A percentile compares a stretch with the other conserved stretches of the same genome.
phyloP scores from a whole-genome alignment of 352 stramenopile species.

The Globisporangium ultimum region DNA sequence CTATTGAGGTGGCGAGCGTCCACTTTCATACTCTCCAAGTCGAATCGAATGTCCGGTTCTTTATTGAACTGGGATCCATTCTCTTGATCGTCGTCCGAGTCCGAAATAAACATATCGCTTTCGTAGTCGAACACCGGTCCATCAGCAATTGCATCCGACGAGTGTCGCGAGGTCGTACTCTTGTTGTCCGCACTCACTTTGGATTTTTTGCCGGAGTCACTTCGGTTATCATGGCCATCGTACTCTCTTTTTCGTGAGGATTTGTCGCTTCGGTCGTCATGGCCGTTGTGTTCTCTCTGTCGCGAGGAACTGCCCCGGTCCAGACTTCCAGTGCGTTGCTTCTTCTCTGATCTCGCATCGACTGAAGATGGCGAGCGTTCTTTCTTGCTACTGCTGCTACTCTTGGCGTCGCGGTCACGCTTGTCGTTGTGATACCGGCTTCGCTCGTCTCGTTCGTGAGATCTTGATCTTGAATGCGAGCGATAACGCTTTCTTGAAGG shows the following conservation, averaged over 20 bases:
- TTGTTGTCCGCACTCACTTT: neutral
- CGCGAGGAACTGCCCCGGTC: neutral
- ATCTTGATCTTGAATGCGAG: constrained; percentile 13
- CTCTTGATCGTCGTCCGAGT: constrained; percentile 46
- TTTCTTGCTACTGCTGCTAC: neutral
- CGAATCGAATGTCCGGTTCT: constrained; percentile 44
- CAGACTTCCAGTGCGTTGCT: constrained; percentile 1
- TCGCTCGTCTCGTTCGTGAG: constrained; percentile 11
- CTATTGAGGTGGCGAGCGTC: constrained; percentile 33
- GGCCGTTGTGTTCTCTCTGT: neutral
- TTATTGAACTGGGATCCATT: constrained; percentile 17
- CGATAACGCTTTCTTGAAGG: constrained; percentile 7
- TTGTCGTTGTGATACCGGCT: neutral
- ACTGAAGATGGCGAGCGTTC: neutral
- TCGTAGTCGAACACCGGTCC: constrained; percentile 7
- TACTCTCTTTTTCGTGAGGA: neutral
- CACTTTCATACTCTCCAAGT: constrained; percentile 36
- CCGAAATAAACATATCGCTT: constrained; percentile 38
- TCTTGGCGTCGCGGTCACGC: neutral
- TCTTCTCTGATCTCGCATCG: neutral
- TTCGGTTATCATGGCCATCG: neutral
- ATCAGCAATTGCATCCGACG: neutral
- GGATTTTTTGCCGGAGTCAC: neutral
- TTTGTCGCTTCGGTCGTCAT: neutral
- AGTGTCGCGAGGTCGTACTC: neutral